Percentiles rank a stretch among this genome's conserved stretches.
These are phyloP conservation scores for Aegilops sharonensis DNA, from an alignment of 176 grass and related monocot genomes.

Conservation along the genomic window DNA sequence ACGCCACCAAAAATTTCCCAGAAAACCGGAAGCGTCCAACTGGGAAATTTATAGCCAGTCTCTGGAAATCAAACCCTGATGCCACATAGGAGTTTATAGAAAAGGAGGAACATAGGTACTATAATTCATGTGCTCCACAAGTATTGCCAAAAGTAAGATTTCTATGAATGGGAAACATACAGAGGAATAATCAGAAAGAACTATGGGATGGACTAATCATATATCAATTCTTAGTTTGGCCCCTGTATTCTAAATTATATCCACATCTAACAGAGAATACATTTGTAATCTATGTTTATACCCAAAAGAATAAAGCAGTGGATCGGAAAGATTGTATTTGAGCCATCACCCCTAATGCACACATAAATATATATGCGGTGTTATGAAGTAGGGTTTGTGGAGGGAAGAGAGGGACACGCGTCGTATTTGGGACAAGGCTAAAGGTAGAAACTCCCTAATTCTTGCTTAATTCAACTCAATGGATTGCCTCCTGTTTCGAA, in stretches of 20 bases:
- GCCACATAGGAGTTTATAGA: not conserved
- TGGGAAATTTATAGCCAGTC: not conserved
- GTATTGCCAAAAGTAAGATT: not conserved
- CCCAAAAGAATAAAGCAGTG: not conserved
- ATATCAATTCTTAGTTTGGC: not conserved
- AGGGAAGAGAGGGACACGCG: not conserved
- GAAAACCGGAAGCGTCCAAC: conserved; percentile 1
- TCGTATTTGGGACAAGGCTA: not conserved
- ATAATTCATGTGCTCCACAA: not conserved
- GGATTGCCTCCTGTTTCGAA: not conserved
- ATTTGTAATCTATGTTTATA: not conserved
- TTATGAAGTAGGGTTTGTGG: not conserved
- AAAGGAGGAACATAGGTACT: not conserved
- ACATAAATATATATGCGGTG: not conserved
- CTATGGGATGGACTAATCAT: not conserved
- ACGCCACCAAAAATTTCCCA: not conserved
- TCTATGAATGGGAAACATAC: not conserved
- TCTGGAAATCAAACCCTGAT: not conserved
- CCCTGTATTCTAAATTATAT: not conserved
- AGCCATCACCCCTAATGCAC: not conserved
- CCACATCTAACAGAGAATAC: not conserved
- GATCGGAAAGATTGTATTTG: not conserved
- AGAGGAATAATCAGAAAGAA: not conserved
- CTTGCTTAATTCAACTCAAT: not conserved
- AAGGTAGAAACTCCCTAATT: not conserved